Conservation (phyloP, 345 rosid species). For the Chamaenerion angustifolium region DNA sequence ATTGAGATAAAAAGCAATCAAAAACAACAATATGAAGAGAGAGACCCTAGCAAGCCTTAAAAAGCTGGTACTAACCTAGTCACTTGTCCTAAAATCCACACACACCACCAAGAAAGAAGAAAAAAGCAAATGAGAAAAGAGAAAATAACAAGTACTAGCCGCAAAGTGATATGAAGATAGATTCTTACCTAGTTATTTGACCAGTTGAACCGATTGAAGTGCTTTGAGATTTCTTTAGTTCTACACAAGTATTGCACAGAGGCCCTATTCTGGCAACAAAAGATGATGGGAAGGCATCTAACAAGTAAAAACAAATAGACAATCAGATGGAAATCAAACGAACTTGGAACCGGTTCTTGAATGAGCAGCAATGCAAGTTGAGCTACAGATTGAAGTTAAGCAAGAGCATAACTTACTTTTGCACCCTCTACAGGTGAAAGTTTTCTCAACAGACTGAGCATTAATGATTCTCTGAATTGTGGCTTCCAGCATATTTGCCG, state of each 20-base stretch:
- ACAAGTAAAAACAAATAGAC: slow-evolving; percentile 3
- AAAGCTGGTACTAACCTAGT: neutral
- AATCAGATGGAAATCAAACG: neutral
- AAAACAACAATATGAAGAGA: neutral
- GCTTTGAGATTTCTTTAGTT: slow-evolving; percentile 29
- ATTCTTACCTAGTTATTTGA: slow-evolving; percentile 27
- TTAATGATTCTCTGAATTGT: slow-evolving; percentile 42
- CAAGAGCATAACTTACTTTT: slow-evolving; percentile 31
- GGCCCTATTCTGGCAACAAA: slow-evolving; percentile 66
- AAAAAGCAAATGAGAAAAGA: too few relatives aligned
- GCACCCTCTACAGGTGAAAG: slow-evolving; percentile 77
- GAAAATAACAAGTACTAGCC: neutral
- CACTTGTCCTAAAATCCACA: too few relatives aligned
- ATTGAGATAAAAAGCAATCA: neutral
- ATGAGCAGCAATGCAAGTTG: neutral
- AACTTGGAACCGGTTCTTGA: too few relatives aligned
- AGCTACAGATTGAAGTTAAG: neutral
- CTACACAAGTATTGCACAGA: slow-evolving; percentile 57
- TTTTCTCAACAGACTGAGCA: slow-evolving; percentile 45
- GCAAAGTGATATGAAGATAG: slow-evolving; percentile 1
- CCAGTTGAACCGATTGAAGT: slow-evolving; percentile 18
- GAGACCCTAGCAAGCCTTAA: neutral
- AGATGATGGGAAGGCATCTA: slow-evolving; percentile 50
- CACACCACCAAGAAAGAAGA: too few relatives aligned
- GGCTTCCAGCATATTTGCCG: slow-evolving; percentile 61